A percentile compares a stretch with the other conserved stretches of the same genome.
These are phyloP conservation scores for Pyrenochaeta sp. DNA, from an alignment of 2,329 filamentous ascomycete genomes.

Conservation along the genomic window DNA sequence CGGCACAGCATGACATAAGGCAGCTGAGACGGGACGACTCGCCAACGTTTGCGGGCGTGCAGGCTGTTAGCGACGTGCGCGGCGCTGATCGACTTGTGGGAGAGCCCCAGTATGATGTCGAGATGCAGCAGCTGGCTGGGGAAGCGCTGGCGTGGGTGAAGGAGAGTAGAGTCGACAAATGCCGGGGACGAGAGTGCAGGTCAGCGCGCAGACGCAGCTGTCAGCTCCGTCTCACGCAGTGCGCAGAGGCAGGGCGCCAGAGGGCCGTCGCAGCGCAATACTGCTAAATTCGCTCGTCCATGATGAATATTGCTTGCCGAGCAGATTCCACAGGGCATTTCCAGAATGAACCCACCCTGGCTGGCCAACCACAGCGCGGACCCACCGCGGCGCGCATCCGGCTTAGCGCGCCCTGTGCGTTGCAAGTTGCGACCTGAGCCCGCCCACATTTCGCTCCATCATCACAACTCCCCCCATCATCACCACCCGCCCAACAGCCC, in stretches of 20 bases:
- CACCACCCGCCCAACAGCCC: constrained; percentile 12
- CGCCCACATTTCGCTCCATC: constrained; percentile 22
- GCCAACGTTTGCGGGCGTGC: constrained; percentile 33
- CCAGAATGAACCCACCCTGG: no score
- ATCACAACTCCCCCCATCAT: constrained; percentile 26
- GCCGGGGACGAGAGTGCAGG: no score
- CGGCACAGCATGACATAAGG: constrained; percentile 20
- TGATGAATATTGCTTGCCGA: no score
- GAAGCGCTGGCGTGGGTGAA: background rate
- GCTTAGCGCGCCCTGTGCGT: constrained; percentile 1
- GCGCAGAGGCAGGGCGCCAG: no score
- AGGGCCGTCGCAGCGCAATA: no score
- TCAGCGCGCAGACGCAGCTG: no score
- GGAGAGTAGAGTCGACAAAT: no score
- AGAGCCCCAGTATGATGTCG: constrained; percentile 29
- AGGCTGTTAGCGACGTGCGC: constrained; percentile 24
- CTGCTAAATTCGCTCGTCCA: no score
- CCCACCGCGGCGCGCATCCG: constrained; percentile 1
- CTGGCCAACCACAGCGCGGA: no score
- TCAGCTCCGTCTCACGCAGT: no score
- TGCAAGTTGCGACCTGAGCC: background rate
- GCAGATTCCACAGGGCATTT: no score
- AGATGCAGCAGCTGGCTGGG: constrained; percentile 1
- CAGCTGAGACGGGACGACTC: constrained; percentile 29
- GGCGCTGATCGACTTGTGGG: no score